These are phyloP conservation scores for Trypanosoma mega DNA, from an alignment of 208 protist species.

Conservation along the genomic window DNA sequence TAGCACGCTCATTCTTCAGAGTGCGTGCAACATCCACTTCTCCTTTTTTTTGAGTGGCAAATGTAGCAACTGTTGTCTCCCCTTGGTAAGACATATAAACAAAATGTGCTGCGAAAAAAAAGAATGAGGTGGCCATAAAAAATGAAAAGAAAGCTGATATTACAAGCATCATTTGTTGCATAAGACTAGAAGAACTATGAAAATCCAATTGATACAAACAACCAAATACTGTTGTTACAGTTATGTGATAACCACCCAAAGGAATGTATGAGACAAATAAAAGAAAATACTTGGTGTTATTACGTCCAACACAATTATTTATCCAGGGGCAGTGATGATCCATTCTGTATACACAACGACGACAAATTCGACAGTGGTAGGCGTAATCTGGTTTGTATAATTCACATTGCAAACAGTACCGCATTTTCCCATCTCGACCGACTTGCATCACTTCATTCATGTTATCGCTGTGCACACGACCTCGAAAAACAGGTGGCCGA, in stretches of 20 bases:
- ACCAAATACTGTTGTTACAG: conserved; percentile 45
- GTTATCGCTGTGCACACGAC: conserved; percentile 25
- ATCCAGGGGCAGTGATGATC: conserved; percentile 64
- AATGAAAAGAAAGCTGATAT: conserved; percentile 44
- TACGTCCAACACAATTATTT: conserved; percentile 41
- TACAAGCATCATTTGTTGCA: conserved; percentile 24
- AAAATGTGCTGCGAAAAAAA: conserved; percentile 47
- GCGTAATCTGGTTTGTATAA: conserved; percentile 22
- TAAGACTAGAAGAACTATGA: background rate
- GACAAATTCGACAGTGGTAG: conserved; percentile 40
- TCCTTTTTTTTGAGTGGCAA: conserved; percentile 19
- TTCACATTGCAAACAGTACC: conserved; percentile 23
- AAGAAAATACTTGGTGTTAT: conserved; percentile 35
- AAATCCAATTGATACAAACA: conserved; percentile 38
- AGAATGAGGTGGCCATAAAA: conserved; percentile 49
- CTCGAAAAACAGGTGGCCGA: conserved; percentile 24
- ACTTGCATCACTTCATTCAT: conserved; percentile 35
- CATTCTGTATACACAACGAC: conserved; percentile 32
- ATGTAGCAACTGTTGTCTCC: conserved; percentile 53
- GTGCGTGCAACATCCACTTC: background rate
- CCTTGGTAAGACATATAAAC: conserved; percentile 45
- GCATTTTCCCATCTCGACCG: conserved; percentile 24
- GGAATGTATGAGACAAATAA: conserved; percentile 51
- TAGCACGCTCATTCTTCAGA: conserved; percentile 5
- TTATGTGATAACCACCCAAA: conserved; percentile 67